Evolutionary conservation across 202 grass and related monocot genomes (phyloP), one percentile per base, ranked within the genome.

Genomic region (Setaria italica): DNA sequence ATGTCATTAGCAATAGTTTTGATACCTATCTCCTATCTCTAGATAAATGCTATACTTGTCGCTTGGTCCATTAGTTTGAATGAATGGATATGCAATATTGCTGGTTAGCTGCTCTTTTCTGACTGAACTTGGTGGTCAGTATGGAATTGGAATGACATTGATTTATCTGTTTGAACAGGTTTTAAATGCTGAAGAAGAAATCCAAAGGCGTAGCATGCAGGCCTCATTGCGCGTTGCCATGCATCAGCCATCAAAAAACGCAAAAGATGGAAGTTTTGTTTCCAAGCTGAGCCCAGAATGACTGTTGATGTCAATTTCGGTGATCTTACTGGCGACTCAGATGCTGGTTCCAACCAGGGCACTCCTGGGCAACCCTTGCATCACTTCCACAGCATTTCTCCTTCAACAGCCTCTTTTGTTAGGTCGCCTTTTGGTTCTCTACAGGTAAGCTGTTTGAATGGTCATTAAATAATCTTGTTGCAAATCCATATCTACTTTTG

Each of bases 171-270:
- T 74, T 87, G 58, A 73, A 63, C 87, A 99, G 93, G 92, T 99
- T 80, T 88, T 97, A 78, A 94, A 97, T 79, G 92, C 94, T 1
- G 94, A 99, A 90, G 97, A 97, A 85, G 97, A 99, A 86, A 91
- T 99, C 62, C 95, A 86, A 89, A 90, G 60, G 11, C 90, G 89
- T 19, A 93, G 48, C 80, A 70, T 79, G 76, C 92, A 88, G 25
- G 86, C 88, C 71, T 78, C 84, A 0, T 53, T 85, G 47, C 87
- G 80, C 5, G 63, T 77, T 68, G 56, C 89, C 53, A 77, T 93
- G 80, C 84, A 85, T 64, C 86, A 81, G 17, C 91, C 86, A 5
- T 62, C 82, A 80, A 93, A 99, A 89, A 92, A 87, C 20, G 16
- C 79, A 48, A 58, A 83, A 15, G 89, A 95, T 69, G 85, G 83